Percentiles rank a stretch among this genome's conserved stretches.
phyloP scores from a whole-genome alignment of 1,284 basidiomycete species.

The Sanghuangporus weigelae region DNA sequence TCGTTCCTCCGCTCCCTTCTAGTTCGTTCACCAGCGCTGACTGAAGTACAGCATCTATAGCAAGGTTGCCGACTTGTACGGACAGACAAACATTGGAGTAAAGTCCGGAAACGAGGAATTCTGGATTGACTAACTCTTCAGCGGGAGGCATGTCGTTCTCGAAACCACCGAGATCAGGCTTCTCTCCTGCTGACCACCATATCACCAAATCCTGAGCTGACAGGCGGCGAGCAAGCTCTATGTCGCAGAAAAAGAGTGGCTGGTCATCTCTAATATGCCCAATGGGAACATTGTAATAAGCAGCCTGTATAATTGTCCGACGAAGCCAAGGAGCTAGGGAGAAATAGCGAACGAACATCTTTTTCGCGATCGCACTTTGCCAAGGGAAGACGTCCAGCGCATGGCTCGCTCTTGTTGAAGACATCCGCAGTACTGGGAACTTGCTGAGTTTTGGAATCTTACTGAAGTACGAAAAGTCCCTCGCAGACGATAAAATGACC shows the following conservation, averaged over 20 bases:
- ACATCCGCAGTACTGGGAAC: slow-evolving; percentile 88
- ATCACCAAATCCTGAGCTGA: slow-evolving; percentile 86
- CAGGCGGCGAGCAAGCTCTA: slow-evolving; percentile 87
- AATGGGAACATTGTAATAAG: slow-evolving; percentile 91
- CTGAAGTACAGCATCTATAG: slow-evolving; percentile 92
- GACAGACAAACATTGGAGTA: slow-evolving; percentile 95
- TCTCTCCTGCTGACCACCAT: slow-evolving; percentile 93
- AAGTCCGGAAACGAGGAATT: slow-evolving; percentile 82
- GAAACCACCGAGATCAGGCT: slow-evolving; percentile 92
- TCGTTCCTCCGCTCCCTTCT: slow-evolving; percentile 88
- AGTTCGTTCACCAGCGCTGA: slow-evolving; percentile 94
- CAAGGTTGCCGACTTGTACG: slow-evolving; percentile 86
- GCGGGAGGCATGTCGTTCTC: slow-evolving; percentile 80
- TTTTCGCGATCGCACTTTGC: slow-evolving; percentile 66
- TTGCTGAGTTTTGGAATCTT: slow-evolving; percentile 69
- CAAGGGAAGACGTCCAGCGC: slow-evolving; percentile 74
- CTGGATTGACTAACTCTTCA: slow-evolving; percentile 82
- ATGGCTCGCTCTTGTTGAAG: slow-evolving; percentile 69
- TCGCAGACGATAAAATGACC: slow-evolving; percentile 82
- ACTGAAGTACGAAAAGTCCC: slow-evolving; percentile 82
- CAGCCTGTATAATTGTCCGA: slow-evolving; percentile 76
- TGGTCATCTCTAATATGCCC: slow-evolving; percentile 91
- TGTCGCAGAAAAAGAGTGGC: slow-evolving; percentile 81
- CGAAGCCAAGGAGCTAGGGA: slow-evolving; percentile 77
- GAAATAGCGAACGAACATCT: slow-evolving; percentile 85